Conservation (phyloP, 345 rosid genomes). For the Sonneratia alba region DNA sequence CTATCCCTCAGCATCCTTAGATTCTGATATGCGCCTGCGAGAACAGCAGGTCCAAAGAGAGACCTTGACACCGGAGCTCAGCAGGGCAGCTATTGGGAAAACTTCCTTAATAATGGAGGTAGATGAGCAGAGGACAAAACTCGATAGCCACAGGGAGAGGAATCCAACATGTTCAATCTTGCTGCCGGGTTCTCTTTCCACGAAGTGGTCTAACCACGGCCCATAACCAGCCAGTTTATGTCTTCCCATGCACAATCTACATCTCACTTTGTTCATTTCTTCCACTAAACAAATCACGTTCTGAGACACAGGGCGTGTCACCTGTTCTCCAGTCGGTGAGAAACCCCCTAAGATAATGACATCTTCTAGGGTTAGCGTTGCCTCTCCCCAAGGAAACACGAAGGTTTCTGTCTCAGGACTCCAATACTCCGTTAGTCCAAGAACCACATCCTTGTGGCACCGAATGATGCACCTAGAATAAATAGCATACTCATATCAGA, state of each 20-base stretch:
- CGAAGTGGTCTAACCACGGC: background rate
- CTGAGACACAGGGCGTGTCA: background rate
- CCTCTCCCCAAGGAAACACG: conserved; percentile 46
- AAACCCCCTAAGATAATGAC: conserved; percentile 28
- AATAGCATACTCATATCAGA: background rate
- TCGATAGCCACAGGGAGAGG: background rate
- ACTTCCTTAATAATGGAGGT: background rate
- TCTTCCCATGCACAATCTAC: background rate
- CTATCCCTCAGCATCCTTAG: background rate
- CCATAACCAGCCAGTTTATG: background rate
- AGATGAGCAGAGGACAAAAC: background rate
- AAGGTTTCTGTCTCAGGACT: conserved; percentile 33
- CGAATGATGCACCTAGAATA: background rate
- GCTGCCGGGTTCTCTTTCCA: background rate
- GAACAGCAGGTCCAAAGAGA: conserved; percentile 1
- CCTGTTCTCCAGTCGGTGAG: conserved; percentile 8
- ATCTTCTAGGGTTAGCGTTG: conserved; percentile 42
- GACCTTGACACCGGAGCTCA: background rate
- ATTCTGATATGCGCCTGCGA: background rate
- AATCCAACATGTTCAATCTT: background rate
- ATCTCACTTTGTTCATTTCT: background rate
- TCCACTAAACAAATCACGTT: background rate
- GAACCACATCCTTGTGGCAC: conserved; percentile 14
- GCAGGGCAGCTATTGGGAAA: background rate
- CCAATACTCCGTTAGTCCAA: conserved; percentile 37